Base-by-base conservation (phyloP, 2,329 filamentous ascomycete species). In the Alternaria novae-zelandiae region DNA sequence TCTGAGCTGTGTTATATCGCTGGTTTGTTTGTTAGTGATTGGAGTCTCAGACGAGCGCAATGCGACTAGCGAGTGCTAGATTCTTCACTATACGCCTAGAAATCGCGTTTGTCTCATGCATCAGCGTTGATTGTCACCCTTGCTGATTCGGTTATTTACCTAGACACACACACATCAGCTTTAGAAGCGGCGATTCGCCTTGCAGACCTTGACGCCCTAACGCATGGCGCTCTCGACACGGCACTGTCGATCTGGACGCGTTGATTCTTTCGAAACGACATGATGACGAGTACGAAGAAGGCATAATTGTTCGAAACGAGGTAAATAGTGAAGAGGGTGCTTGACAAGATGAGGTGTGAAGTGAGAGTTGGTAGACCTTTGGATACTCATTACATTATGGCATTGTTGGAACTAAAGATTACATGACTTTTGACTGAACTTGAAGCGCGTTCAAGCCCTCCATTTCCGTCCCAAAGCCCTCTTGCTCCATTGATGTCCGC, bases 401-500 rank as follows among this genome's bases (percentile, higher is more conserved):
- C 28, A 15, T 53, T 36, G 7, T 53, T 10, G 20, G 15, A 17
- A 49, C 15, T 17, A 49, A n/a, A 12, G 11, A 11, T 17, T 6
- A 28, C 23, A 7, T 5, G 10, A 41, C 49, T 58, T 49, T 49
- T 3, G 5, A 41, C 13, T 23, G 4, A 53, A 8, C 5, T 17
- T 6, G 23, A 21, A 36, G 20, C 30, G 36, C 26, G 8, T 28
- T 57, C 13, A 64, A 68, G 7, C 50, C 50, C 45, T 41, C 66
- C 65, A 71, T 46, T 45, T 68, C 63, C 56, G 67, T 61, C 65
- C 66, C 46, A 68, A 41, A 3, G 51, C 65, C 68, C 65, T 73
- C 78, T 79, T 82, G 68, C 80, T 82, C 84, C 84, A 86, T 69
- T 85, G 83, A 71, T 86, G 84, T 3, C 53, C 58, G 2, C 76